Conservation (phyloP, 768 basidiomycete genomes). For the Phylloporus sp. region DNA sequence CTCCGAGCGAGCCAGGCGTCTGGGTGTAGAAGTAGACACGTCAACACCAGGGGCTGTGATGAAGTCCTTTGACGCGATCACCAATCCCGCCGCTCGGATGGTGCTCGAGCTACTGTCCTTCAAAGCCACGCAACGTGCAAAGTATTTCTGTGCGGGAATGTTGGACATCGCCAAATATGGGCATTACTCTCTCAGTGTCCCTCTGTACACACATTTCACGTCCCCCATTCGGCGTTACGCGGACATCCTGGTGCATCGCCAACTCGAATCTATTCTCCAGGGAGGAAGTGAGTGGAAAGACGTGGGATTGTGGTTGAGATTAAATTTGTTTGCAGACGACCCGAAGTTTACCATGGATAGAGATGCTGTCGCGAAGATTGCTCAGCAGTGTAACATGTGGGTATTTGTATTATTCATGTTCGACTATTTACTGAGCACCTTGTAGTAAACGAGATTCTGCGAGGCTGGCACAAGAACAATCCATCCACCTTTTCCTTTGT, state of each 20-base stretch:
- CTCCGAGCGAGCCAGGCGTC: conserved; percentile 70
- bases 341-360: conserved; percentile 95
- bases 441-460: conserved; percentile 87
- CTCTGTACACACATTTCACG: conserved; percentile 92
- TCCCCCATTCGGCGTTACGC: conserved; percentile 92
- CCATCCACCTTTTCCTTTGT: conserved; percentile 91
- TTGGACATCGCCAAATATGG: conserved; percentile 96
- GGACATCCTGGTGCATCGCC: conserved; percentile 93
- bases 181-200: conserved; percentile 86
- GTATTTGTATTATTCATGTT: conserved; percentile 23
- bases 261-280: conserved; percentile 84
- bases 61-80: conserved; percentile 72
- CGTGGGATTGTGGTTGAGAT: not conserved
- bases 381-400: conserved; percentile 97
- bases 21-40: conserved; percentile 79
- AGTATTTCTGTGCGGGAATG: conserved; percentile 99
- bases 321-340: conserved; percentile 42
- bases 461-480: conserved; percentile 91
- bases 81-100: conserved; percentile 65
- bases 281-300: conserved; percentile 48
- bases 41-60: conserved; percentile 78
- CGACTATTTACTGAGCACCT: conserved; percentile 2
- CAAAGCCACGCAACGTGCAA: conserved; percentile 92
- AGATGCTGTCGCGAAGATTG: conserved; percentile 95
- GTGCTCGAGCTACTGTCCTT: conserved; percentile 79